phyloP scores from a whole-genome alignment of 768 basidiomycete genomes.

The Cystofilobasidium ferigula region DNA sequence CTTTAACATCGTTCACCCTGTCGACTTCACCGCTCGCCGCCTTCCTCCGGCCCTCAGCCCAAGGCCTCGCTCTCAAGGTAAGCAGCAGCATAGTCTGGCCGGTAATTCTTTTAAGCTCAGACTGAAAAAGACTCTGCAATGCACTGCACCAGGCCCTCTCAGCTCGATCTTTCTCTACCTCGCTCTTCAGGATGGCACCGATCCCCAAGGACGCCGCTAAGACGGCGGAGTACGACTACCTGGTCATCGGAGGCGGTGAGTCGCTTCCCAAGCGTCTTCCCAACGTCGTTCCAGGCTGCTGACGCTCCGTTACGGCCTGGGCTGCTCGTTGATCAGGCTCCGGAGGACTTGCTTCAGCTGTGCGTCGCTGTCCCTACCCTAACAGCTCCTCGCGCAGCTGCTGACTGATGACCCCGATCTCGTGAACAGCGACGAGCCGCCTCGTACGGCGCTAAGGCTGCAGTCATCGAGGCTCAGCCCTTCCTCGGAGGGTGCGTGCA shows the following conservation, averaged over 20 bases:
- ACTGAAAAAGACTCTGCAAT: too few species aligned
- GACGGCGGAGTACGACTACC: conserved; percentile 15
- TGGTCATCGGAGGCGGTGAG: conserved; percentile 27
- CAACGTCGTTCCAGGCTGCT: not conserved
- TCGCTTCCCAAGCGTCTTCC: not conserved
- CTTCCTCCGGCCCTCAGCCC: not conserved
- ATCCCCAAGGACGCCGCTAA: conserved; percentile 13
- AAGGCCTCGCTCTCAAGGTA: not conserved
- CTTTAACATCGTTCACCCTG: too few species aligned
- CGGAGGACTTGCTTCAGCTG: conserved; percentile 79
- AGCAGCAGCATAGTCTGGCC: too few species aligned
- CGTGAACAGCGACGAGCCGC: conserved; percentile 68
- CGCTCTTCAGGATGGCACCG: conserved; percentile 17
- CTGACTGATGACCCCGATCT: not conserved
- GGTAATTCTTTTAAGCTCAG: too few species aligned
- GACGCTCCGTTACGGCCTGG: not conserved
- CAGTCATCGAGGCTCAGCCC: conserved; percentile 65
- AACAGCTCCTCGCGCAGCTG: too few species aligned
- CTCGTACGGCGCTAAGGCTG: conserved; percentile 83
- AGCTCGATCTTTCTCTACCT: conserved; percentile 5
- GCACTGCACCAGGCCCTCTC: not conserved
- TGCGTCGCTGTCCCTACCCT: too few species aligned
- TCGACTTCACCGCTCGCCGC: not conserved
- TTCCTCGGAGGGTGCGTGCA: conserved; percentile 50
- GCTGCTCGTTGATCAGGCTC: conserved; percentile 47